Evolutionary conservation across 2,329 filamentous ascomycete species (phyloP), one percentile per base, ranked within the genome.

Genomic region (Colletotrichum melonis): DNA sequence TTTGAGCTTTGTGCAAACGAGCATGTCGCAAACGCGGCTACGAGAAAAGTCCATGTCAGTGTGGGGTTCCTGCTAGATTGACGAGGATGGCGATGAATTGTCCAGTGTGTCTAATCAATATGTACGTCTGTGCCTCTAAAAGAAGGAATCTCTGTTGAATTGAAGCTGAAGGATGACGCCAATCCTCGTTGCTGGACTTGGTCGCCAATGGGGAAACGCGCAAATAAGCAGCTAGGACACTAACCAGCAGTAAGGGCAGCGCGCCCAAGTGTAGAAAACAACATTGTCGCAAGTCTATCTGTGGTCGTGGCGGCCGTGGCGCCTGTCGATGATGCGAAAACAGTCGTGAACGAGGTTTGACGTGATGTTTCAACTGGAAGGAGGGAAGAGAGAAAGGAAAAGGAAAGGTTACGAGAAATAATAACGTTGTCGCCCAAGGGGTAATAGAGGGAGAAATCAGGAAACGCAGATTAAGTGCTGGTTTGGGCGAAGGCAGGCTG

Each of bases 1-100:
- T 79, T 77, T 52, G 77, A 68, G 69, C 76, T 75, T 68, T 78
- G 77, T 57, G 81, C 81, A 42, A 77, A 60, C 3, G 77, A 70
- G 35, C 75, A 70, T 11, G 74, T 70, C 32, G 74, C 63, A 26
- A 78, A 57, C 16, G 75, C 63, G 52, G 65, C 77, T 78, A 22
- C 7, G 30, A 52, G 49, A 52, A 38, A 42, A 56, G 2, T 22
- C 14, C 24, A 16, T 24, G 26, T 75, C 49, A 74, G 74, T 67
- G 74, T 67, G 57, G 19, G 14, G 22, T 52, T 64, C 24, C 63
- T 22, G 22, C 22, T 22, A 54, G 30, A 8, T n/a, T 30, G 24
- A 63, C 6, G 59, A n/a, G 59, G 26, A 46, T 28, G 16, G 14
- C 24, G 38, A 28, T 7, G 5, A 24, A 24, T 16, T 30, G 38